Base-by-base conservation (phyloP, 768 basidiomycete genomes). In the Mycena metata region DNA sequence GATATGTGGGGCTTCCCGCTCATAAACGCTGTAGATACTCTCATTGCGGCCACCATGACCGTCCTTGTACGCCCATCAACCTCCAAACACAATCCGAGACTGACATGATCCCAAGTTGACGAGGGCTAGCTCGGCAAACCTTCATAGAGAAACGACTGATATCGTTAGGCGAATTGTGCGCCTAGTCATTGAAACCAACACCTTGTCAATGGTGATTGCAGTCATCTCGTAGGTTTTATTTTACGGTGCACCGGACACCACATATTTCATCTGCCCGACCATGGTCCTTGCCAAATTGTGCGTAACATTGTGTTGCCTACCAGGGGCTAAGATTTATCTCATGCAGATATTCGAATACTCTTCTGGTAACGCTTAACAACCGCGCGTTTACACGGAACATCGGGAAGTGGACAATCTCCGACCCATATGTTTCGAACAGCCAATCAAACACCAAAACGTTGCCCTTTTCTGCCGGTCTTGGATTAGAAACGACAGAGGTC, bases 281-380 rank as follows among this genome's bases (percentile, higher is more conserved):
- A 65, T 65, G 64, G 64, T 65, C 6, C 50, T 63, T 23, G 49
- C 61, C n/a, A 63, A 63, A 63, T 30, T 63, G 35, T 63, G 49
- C 35, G 33, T 33, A 26, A 45, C 8, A 19, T 45, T 19, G 17
- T 19, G 8, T 19, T 19, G 19, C n/a, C 15, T 45, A 8, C 5
- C 43, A 15, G 2, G 3, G 17, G 19, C 23, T 26, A 10, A 17
- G 4, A 12, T 24, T 26, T 51, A 16, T 24, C 12, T 16, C 17
- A 33, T 24, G 4, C 9, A 26, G 13, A 24, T 51, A 51, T 51
- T 33, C 21, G 2, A 55, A 55, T 33, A 35, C 7, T 33, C 54
- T 55, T 10, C 54, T 55, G 16, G 33, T 35, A 7, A 55, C 26
- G 30, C 6, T 30, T 33, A 55, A 39, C n/a, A 55, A 35, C 36